phyloP scores from a whole-genome alignment of 1,139 yeast genomes.

The Spencermartinsiella ligniputridi region DNA sequence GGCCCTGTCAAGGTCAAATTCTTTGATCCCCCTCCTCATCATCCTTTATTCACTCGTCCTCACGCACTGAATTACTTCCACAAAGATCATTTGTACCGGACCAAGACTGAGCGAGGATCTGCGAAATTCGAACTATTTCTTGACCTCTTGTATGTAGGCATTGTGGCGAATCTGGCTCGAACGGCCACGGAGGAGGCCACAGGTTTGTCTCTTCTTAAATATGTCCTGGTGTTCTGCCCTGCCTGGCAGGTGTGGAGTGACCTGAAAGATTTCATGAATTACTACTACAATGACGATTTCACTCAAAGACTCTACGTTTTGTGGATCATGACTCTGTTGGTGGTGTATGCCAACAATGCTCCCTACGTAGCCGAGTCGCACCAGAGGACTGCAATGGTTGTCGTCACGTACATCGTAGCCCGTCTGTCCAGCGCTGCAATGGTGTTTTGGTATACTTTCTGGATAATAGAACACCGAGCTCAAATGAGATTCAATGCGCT shows the following conservation, averaged over 20 bases:
- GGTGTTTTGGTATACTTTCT: constrained; percentile 43
- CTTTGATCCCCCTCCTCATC: constrained; percentile 12
- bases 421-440: constrained; percentile 21
- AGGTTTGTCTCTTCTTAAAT: constrained; percentile 46
- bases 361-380: constrained; percentile 35
- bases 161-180: constrained; percentile 57
- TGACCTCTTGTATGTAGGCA: constrained; percentile 62
- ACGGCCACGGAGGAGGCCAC: constrained; percentile 49
- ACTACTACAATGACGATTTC: constrained; percentile 59
- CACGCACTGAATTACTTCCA: constrained; percentile 60
- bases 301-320: constrained; percentile 50
- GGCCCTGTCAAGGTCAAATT: constrained; percentile 15
- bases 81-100: constrained; percentile 53
- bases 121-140: constrained; percentile 54
- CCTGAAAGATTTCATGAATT: constrained; percentile 59
- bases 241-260: constrained; percentile 65
- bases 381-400: constrained; percentile 37
- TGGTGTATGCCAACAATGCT: constrained; percentile 52
- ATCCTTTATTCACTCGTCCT: constrained; percentile 34
- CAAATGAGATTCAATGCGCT: constrained; percentile 46
- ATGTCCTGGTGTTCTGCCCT: constrained; percentile 51
- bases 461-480: constrained; percentile 48
- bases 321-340: constrained; percentile 51
- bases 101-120: constrained; percentile 51
- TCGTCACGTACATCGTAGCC: constrained; percentile 26